Evolutionary conservation across 768 basidiomycete genomes (phyloP), one percentile per base, ranked within the genome.

Genomic region (Hypholoma sublateritium): DNA sequence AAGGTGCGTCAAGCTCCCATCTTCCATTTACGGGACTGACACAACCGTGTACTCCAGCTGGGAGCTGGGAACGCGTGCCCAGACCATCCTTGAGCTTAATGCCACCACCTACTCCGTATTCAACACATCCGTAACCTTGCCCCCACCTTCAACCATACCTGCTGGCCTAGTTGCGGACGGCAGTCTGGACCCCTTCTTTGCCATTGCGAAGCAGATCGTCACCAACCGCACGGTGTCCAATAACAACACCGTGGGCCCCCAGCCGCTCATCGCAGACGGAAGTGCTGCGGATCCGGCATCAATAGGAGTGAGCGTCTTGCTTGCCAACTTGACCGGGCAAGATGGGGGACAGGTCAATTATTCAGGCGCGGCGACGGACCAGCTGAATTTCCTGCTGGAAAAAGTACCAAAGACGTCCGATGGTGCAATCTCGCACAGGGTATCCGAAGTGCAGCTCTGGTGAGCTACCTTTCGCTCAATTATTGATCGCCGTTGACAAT

Each of bases 341-440:
- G 80, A 79, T 24, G 74, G 72, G 21, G 71, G 66, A 13, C 49
- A 56, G 53, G 28, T 81, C 9, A 74, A 86, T 62, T 93, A 86
- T 67, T 80, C 80, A 0, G 75, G 74, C 2, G 91, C 89, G 24
- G 89, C 88, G 19, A 69, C 59, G 50, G 80, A 83, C 58, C 88
- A 95, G 69, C 72, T 93, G 4, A 71, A 84, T 11, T 94, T 75
- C 64, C 67, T 93, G 35, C 71, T 86, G 21, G 64, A 76, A 32
- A 66, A 69, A 0, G 88, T 82, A 3, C 87, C 91, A 7, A 77
- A 74, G 61, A 87, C 90, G 1, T 56, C 60, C 2, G 88, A 91
- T 59, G 93, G 93, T 1, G 93, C 94, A 0, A 84, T 95, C 22
- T 92, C 89, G 8, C 93, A 95, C 67, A 80, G 91, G 0, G 71